phyloP scores from a whole-genome alignment of 495 filamentous ascomycete species.

The Daldinia bambusicola region DNA sequence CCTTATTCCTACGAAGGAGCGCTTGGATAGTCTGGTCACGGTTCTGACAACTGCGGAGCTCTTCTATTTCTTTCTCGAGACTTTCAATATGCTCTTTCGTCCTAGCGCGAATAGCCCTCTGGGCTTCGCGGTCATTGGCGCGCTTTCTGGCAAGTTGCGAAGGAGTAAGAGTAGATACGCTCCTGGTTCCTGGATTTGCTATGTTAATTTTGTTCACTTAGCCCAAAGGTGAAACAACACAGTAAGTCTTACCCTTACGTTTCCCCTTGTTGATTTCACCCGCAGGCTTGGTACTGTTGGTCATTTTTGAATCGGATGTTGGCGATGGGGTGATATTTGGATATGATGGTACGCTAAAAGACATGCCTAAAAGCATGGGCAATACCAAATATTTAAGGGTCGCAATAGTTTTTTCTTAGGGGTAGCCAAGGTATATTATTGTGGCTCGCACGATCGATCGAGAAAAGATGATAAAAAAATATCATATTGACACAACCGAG shows the following conservation, averaged over 20 bases:
- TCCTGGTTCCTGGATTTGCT: conserved; percentile 63
- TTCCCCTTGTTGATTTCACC: conserved; percentile 51
- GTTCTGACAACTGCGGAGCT: conserved; percentile 55
- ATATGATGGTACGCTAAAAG: not conserved
- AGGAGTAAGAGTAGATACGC: conserved; percentile 77
- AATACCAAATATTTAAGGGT: not conserved
- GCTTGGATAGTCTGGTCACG: conserved; percentile 52
- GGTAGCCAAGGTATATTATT: not conserved
- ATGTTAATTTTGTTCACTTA: conserved; percentile 3
- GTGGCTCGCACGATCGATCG: not conserved
- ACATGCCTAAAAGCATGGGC: conserved; percentile 2
- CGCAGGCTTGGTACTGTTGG: conserved; percentile 20
- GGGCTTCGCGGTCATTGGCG: conserved; percentile 89
- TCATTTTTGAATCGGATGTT: conserved; percentile 14
- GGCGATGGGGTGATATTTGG: not conserved
- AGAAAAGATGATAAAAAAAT: not conserved
- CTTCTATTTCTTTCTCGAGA: conserved; percentile 75
- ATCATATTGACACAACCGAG: conserved; percentile 1
- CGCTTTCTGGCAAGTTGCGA: conserved; percentile 80
- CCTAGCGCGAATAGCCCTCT: conserved; percentile 83
- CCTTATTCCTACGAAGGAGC: conserved; percentile 51
- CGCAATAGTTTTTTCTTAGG: too few species aligned
- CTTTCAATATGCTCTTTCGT: conserved; percentile 83
- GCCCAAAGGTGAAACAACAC: not conserved
- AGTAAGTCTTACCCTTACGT: conserved; percentile 48